These are phyloP conservation scores for Malus fusca DNA, from an alignment of 306 rosid species.

Conservation along the genomic window DNA sequence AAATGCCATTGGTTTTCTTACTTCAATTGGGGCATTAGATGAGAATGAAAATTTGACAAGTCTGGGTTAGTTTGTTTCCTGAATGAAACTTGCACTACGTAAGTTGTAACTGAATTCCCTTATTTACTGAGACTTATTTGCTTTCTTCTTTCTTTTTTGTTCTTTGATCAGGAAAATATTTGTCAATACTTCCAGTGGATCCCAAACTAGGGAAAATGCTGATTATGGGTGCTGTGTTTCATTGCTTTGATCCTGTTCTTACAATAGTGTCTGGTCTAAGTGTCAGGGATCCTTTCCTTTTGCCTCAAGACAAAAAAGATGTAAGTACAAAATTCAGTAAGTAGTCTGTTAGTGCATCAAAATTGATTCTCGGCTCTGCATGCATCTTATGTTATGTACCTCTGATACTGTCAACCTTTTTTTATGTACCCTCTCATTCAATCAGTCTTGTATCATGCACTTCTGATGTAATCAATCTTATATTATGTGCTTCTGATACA, in stretches of 20 bases:
- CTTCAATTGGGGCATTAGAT: conserved; percentile 88
- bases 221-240: conserved; percentile 87
- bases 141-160: background rate
- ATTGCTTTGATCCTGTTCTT: conserved; percentile 97
- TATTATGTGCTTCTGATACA: background rate
- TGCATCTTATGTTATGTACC: background rate
- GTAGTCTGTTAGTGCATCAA: background rate
- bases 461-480: background rate
- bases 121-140: background rate
- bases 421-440: background rate
- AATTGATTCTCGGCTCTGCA: background rate
- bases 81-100: background rate
- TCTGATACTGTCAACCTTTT: background rate
- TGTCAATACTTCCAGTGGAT: conserved; percentile 90
- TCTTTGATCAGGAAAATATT: conserved; percentile 62
- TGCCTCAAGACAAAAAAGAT: conserved; percentile 95
- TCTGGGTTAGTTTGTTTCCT: conserved; percentile 60
- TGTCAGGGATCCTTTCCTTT: conserved; percentile 93
- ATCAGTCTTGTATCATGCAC: too few species aligned
- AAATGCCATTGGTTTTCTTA: conserved; percentile 89
- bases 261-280: conserved; percentile 88
- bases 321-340: conserved; percentile 43
- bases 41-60: conserved; percentile 74
- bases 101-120: background rate
- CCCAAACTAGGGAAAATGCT: conserved; percentile 98